A percentile compares a stretch with the other conserved stretches of the same genome.
These are phyloP conservation scores for Secale cereale DNA, from an alignment of 176 grass and related monocot species.

Conservation along the genomic window DNA sequence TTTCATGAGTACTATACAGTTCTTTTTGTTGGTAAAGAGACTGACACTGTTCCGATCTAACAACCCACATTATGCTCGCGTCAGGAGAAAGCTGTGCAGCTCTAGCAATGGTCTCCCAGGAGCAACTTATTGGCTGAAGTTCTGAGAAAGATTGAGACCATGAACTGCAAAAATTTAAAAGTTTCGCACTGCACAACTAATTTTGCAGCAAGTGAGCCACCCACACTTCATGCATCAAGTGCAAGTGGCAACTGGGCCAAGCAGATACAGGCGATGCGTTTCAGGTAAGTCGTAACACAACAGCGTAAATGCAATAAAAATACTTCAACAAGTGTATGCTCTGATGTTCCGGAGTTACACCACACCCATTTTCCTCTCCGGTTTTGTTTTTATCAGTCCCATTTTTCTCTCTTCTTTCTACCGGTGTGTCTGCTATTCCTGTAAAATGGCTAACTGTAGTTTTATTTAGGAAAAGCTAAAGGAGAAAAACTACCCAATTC, in stretches of 20 bases:
- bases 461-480: no score
- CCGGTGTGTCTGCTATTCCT: no score
- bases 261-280: background rate
- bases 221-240: background rate
- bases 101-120: background rate
- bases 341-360: no score
- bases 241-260: background rate
- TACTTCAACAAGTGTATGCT: no score
- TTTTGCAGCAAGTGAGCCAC: background rate
- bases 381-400: no score
- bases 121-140: background rate
- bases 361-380: no score
- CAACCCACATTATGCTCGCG: slow-evolving; percentile 28
- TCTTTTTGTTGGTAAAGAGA: slow-evolving; percentile 33
- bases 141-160: background rate
- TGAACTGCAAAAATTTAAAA: background rate
- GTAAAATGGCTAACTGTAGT: no score
- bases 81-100: background rate
- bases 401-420: no score
- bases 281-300: background rate
- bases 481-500: no score
- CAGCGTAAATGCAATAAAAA: no score
- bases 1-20: slow-evolving; percentile 16
- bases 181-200: background rate
- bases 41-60: slow-evolving; percentile 21